Conservation (phyloP, 805 yeast species). For the Candida vaughaniae region DNA sequence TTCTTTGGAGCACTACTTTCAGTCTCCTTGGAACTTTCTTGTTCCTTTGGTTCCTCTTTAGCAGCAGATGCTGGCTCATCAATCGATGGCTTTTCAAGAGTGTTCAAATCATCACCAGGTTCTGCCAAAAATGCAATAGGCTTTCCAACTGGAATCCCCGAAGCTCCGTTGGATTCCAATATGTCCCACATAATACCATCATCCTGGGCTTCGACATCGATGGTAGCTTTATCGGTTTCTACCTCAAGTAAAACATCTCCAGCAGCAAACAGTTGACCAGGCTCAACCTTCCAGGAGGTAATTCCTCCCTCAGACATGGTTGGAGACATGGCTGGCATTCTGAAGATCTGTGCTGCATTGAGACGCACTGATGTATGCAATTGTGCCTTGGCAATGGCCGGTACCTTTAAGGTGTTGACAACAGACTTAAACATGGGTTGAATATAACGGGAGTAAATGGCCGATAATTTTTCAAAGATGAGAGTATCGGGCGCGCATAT, state of each 20-base stretch:
- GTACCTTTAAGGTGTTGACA: background rate
- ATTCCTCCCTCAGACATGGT: slow-evolving; percentile 97
- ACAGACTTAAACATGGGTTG: slow-evolving; percentile 1
- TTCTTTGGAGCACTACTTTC: slow-evolving; percentile 5
- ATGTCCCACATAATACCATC: slow-evolving; percentile 89
- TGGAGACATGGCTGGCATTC: slow-evolving; percentile 99
- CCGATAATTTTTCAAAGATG: slow-evolving; percentile 6
- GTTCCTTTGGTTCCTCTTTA: slow-evolving; percentile 13
- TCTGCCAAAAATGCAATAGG: slow-evolving; percentile 91
- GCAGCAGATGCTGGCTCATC: slow-evolving; percentile 21
- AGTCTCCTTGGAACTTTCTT: slow-evolving; percentile 13
- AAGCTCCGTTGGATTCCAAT: slow-evolving; percentile 65
- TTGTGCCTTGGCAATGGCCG: background rate
- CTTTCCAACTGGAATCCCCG: slow-evolving; percentile 78
- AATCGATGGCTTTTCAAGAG: slow-evolving; percentile 57
- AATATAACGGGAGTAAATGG: slow-evolving; percentile 4
- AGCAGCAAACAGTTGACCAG: slow-evolving; percentile 64
- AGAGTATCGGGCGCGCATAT: slow-evolving; percentile 7
- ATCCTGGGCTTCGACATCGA: slow-evolving; percentile 85
- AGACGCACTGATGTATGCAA: slow-evolving; percentile 2
- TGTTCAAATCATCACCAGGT: slow-evolving; percentile 73
- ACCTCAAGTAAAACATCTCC: slow-evolving; percentile 84
- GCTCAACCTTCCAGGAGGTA: slow-evolving; percentile 81
- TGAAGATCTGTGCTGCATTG: slow-evolving; percentile 51
- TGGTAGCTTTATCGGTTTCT: slow-evolving; percentile 84